Percentiles rank a stretch among this genome's conserved stretches.
phyloP scores from a whole-genome alignment of 345 rosid species.

The Mallotus nudiflorus region DNA sequence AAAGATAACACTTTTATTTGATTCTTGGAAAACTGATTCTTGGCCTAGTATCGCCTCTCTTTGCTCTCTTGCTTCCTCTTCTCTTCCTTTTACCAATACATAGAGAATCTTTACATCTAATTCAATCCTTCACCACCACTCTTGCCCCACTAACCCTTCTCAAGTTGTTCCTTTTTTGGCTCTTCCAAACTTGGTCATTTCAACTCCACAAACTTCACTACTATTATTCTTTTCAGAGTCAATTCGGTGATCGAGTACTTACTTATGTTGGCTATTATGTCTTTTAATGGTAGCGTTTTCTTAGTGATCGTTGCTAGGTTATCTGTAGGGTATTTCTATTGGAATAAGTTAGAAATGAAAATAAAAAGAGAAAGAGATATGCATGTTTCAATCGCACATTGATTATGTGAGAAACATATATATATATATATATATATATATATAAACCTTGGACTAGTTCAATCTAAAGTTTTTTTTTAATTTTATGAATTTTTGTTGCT shows the following conservation, averaged over 20 bases:
- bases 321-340: constrained; percentile 24
- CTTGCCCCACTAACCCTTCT: neutral
- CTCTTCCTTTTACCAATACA: constrained; percentile 33
- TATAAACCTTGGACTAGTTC: too few relatives aligned
- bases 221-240: constrained; percentile 21
- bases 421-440: too few relatives aligned
- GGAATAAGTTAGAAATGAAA: too few relatives aligned
- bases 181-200: neutral
- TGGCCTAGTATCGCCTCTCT: constrained; percentile 21
- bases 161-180: constrained; percentile 12
- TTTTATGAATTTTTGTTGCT: too few relatives aligned
- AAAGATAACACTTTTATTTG: constrained; percentile 27
- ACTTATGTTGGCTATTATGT: constrained; percentile 36
- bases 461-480: too few relatives aligned
- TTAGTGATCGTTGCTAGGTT: constrained; percentile 25
- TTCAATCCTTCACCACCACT: constrained; percentile 14
- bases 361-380: too few relatives aligned
- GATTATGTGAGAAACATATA: too few relatives aligned
- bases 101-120: constrained; percentile 32
- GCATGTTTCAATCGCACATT: too few relatives aligned
- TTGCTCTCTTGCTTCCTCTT: constrained; percentile 28
- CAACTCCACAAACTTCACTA: constrained; percentile 7
- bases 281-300: constrained; percentile 34
- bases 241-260: constrained; percentile 32
- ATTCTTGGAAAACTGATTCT: constrained; percentile 30